Percentiles rank a stretch among this genome's conserved stretches.
These are phyloP conservation scores for Diaporthe helianthi DNA, from an alignment of 2,329 filamentous ascomycete genomes.

Conservation along the genomic window DNA sequence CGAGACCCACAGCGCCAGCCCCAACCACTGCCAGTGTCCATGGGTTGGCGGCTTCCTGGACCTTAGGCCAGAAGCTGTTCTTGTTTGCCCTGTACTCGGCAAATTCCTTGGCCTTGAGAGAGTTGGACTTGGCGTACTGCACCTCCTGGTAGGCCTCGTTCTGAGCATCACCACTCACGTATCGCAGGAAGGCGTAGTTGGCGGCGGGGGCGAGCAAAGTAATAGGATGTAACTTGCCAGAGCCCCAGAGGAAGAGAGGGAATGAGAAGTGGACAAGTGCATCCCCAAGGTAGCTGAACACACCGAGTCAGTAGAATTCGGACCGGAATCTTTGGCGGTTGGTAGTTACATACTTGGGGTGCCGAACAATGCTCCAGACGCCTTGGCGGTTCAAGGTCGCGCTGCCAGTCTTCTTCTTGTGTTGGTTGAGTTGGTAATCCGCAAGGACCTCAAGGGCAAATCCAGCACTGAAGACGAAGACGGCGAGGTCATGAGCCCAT, in stretches of 20 bases:
- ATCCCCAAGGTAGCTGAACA: constrained; percentile 64
- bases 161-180: constrained; percentile 61
- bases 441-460: constrained; percentile 63
- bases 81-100: constrained; percentile 59
- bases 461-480: constrained; percentile 63
- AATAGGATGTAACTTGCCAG: constrained; percentile 60
- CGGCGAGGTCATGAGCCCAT: constrained; percentile 48
- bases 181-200: constrained; percentile 66
- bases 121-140: constrained; percentile 58
- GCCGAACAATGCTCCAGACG: constrained; percentile 67
- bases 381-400: constrained; percentile 57
- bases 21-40: constrained; percentile 63
- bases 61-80: constrained; percentile 66
- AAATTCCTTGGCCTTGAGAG: constrained; percentile 60
- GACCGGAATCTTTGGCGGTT: too few relatives aligned
- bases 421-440: constrained; percentile 61
- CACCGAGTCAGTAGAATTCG: background rate
- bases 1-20: constrained; percentile 55
- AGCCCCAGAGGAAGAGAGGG: constrained; percentile 62
- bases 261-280: constrained; percentile 65
- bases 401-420: constrained; percentile 51
- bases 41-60: constrained; percentile 57
- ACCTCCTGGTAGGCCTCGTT: constrained; percentile 61
- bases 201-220: constrained; percentile 61
- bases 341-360: constrained; percentile 66